Base-by-base conservation (phyloP, 2,329 filamentous ascomycete species). In the Magnaporthiopsis poae region DNA sequence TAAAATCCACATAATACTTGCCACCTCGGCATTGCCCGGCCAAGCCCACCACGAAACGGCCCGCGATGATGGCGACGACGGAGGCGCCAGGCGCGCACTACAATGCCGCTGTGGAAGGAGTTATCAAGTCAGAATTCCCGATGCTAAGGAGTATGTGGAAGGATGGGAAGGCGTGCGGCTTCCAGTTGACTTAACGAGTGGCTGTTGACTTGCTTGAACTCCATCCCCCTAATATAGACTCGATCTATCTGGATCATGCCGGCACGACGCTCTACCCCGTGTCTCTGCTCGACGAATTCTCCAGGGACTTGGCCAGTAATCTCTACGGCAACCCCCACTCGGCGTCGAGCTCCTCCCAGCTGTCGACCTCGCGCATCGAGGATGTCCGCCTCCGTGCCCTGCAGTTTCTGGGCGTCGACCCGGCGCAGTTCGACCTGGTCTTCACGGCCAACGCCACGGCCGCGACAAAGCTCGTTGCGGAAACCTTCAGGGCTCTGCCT, bases 251-350 rank as follows among this genome's bases (percentile, higher is more conserved):
- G 67, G 94, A 98, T 72, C 93, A 98, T 88, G 92, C 92, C 0
- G 94, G 92, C n/a, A 91, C 91, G n/a, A 94, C 93, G 0, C 81
- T 90, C 0, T 91, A 90, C 74, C 82, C 92, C 60, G 94, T 90
- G 75, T 92, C 90, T 36, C 78, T 95, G 31, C 88, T 98, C 76
- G 89, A 94, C 70, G 81, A 80, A 31, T 96, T 96, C 77, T 86
- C 91, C 11, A 76, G 79, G n/a, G 90, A 95, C 68, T 89, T 97
- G 83, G 88, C 88, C 33, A 81, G 84, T 4, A 90, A 88, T 71
- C 80, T 98, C 0, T 92, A 93, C 71, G 94, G 93, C 56, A 98
- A 98, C 69, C 94, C 94, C 0, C 94, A 98, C 77, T 97, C 94
- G 0, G 89, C 87, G 64, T 96, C 93, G 1, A 80, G 84, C 18